Conservation (phyloP, 2,329 filamentous ascomycete species). For the Ceratocystis smalleyi region DNA sequence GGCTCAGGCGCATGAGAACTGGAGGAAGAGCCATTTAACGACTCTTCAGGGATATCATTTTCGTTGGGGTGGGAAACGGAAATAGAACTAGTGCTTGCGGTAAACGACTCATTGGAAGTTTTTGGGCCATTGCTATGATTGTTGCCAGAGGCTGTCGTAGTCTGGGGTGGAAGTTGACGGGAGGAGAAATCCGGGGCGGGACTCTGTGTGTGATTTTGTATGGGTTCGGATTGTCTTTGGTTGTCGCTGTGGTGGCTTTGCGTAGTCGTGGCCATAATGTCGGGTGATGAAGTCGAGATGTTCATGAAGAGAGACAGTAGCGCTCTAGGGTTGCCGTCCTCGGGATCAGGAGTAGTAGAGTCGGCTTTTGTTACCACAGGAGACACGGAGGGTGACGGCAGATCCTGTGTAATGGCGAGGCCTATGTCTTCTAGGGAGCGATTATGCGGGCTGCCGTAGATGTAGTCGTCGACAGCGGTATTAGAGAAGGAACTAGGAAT, state of each 20-base stretch:
- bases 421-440: neutral
- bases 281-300: neutral
- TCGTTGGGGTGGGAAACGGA: constrained; percentile 34
- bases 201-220: neutral
- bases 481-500: neutral
- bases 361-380: neutral
- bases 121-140: constrained; percentile 15
- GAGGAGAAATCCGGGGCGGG: neutral
- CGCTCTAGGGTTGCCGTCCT: neutral
- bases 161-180: neutral
- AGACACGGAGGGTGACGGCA: neutral
- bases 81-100: constrained; percentile 41
- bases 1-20: constrained; percentile 34
- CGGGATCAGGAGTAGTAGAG: neutral
- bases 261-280: neutral
- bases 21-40: constrained; percentile 28
- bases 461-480: neutral
- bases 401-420: neutral
- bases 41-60: constrained; percentile 30
- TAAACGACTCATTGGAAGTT: constrained; percentile 36
- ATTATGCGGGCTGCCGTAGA: constrained; percentile 17
- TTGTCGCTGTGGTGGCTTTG: neutral
- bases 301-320: neutral
- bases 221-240: neutral
- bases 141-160: neutral